Evolutionary conservation across 2,329 filamentous ascomycete species (phyloP).

Genomic region (Bimuria novae-zelandiae): DNA sequence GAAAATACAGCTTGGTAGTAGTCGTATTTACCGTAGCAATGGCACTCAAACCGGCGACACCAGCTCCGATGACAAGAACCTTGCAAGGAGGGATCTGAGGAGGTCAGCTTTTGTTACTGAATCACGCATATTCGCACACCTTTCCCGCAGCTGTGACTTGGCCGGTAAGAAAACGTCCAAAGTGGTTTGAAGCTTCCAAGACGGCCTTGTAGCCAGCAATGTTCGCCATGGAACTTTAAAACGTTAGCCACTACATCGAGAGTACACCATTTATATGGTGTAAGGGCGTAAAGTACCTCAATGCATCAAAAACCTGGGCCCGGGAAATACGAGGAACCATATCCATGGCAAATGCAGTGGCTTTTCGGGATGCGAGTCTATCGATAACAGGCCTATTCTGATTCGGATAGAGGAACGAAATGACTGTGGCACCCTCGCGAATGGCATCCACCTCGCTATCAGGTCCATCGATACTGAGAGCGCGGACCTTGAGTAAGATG

Average conservation of each 20-base stretch:
- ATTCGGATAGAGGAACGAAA: conserved; percentile 81
- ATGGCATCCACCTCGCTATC: conserved; percentile 71
- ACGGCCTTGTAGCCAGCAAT: conserved; percentile 94
- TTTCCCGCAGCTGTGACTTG: conserved; percentile 86
- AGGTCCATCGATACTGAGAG: conserved; percentile 63
- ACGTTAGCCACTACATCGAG: conserved; percentile 12
- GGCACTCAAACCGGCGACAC: conserved; percentile 84
- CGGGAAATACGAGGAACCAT: conserved; percentile 89
- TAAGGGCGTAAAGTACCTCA: conserved; percentile 52
- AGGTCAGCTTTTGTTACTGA: neutral
- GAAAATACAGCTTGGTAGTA: no score
- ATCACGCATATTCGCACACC: conserved; percentile 10
- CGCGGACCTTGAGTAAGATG: conserved; percentile 83
- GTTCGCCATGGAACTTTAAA: conserved; percentile 83
- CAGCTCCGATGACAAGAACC: conserved; percentile 86
- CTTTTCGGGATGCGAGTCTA: conserved; percentile 69
- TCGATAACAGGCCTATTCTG: conserved; percentile 79
- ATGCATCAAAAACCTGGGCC: conserved; percentile 84
- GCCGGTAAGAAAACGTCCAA: conserved; percentile 84
- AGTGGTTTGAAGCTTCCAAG: conserved; percentile 85
- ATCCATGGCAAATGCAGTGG: conserved; percentile 87
- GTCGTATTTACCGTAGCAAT: conserved; percentile 80
- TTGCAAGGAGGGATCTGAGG: conserved; percentile 84
- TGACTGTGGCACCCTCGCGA: conserved; percentile 71
- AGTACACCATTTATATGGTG: neutral